Conservation (phyloP, 176 grass and related monocot genomes). For the Triticum timopheevii region DNA sequence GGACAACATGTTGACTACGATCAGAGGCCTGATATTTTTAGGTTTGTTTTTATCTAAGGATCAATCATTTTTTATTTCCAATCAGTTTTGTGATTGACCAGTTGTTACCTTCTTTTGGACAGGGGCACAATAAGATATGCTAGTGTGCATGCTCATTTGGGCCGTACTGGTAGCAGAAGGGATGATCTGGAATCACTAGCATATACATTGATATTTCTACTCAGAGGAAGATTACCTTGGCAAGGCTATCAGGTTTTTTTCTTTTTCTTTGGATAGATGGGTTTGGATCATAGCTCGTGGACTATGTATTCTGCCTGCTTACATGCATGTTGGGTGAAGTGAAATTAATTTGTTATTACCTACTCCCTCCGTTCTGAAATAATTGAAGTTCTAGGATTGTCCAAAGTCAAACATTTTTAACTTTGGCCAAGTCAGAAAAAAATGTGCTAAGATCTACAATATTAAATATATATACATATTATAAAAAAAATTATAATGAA, state of each 20-base stretch:
- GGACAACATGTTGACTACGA: constrained; percentile 96
- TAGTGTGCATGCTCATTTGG: constrained; percentile 98
- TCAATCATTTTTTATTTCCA: constrained; percentile 18
- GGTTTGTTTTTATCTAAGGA: constrained; percentile 43
- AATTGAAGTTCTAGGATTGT: too few relatives aligned
- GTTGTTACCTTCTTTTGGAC: constrained; percentile 25
- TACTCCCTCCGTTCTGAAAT: too few relatives aligned
- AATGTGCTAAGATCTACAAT: too few relatives aligned
- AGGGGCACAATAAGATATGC: constrained; percentile 99
- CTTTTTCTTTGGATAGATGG: constrained; percentile 16
- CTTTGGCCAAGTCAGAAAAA: too few relatives aligned
- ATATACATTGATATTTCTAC: constrained; percentile 94
- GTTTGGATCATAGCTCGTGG: background rate
- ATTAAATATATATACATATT: too few relatives aligned
- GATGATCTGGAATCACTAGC: constrained; percentile 96
- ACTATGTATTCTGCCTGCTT: constrained; percentile 11
- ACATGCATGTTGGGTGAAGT: constrained; percentile 7
- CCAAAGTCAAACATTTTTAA: too few relatives aligned
- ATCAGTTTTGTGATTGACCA: background rate
- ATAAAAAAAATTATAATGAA: too few relatives aligned
- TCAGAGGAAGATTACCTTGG: constrained; percentile 96
- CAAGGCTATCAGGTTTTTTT: constrained; percentile 89
- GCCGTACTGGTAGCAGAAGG: constrained; percentile 93
- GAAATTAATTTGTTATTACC: constrained; percentile 4
- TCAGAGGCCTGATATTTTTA: constrained; percentile 97